A percentile compares a stretch with the other conserved stretches of the same genome.
phyloP scores from a whole-genome alignment of 2,329 filamentous ascomycete species.

The Penicillium sp. region DNA sequence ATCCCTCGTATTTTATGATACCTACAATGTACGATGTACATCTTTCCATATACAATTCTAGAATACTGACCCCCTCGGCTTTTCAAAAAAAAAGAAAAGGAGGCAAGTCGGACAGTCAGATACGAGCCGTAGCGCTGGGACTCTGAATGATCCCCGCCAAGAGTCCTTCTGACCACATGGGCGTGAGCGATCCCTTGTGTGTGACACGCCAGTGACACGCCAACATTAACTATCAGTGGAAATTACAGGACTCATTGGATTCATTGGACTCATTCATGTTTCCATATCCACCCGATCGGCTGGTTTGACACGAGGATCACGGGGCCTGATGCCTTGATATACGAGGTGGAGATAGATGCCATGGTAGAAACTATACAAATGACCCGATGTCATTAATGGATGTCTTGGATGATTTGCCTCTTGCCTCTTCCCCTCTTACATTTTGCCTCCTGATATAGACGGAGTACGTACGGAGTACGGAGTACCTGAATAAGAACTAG shows the following conservation, averaged over 20 bases:
- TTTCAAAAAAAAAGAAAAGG: not conserved
- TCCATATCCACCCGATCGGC: not conserved
- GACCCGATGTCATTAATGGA: not conserved
- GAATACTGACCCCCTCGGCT: not conserved
- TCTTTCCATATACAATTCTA: not conserved
- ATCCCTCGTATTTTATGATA: too few relatives aligned
- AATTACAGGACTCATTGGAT: not conserved
- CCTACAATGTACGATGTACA: not conserved
- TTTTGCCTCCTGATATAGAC: not conserved
- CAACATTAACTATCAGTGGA: not conserved
- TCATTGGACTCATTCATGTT: not conserved
- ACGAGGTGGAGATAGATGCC: not conserved
- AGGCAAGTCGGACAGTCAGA: not conserved
- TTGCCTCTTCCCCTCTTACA: not conserved
- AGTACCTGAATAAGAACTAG: not conserved
- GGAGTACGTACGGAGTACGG: not conserved
- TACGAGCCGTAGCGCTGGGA: constrained; percentile 4
- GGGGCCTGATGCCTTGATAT: not conserved
- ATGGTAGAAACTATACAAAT: not conserved
- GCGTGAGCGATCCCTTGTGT: not conserved
- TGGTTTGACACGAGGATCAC: constrained; percentile 5
- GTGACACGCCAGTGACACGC: not conserved
- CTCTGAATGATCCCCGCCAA: constrained; percentile 1
- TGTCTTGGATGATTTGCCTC: not conserved
- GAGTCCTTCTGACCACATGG: constrained; percentile 13